phyloP scores from a whole-genome alignment of 2,329 filamentous ascomycete species.

The Colletotrichum viniferum region DNA sequence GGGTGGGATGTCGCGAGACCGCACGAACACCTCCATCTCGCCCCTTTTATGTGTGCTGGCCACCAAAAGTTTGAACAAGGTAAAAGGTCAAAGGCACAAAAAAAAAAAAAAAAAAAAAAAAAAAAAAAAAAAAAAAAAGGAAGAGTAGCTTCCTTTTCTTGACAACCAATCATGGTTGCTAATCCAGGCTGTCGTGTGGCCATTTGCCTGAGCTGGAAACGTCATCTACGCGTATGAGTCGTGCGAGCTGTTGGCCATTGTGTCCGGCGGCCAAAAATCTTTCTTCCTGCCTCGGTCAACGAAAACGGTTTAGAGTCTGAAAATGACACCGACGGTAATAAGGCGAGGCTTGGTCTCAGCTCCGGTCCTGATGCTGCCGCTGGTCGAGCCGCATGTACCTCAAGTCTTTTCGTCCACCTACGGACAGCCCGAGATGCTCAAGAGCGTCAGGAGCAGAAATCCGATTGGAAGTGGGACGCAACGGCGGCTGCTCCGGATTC shows the following conservation, averaged over 20 bases:
- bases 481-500: slow-evolving; percentile 1
- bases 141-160: background rate
- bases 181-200: slow-evolving; percentile 9
- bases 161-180: background rate
- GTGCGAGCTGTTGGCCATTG: background rate
- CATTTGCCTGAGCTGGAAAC: slow-evolving; percentile 5
- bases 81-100: background rate
- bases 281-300: background rate
- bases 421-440: slow-evolving; percentile 4
- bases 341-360: background rate
- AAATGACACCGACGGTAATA: background rate
- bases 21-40: slow-evolving; percentile 8
- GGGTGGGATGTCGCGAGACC: background rate
- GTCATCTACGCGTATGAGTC: slow-evolving; percentile 12
- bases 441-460: background rate
- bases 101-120: background rate
- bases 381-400: background rate
- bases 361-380: background rate
- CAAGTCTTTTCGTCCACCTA: background rate
- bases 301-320: background rate
- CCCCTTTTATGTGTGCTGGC: background rate
- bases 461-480: background rate
- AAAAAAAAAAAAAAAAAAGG: background rate
- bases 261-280: background rate
- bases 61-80: background rate